Evolutionary conservation across 345 rosid genomes (phyloP).

Genomic region (Turritis glabra): DNA sequence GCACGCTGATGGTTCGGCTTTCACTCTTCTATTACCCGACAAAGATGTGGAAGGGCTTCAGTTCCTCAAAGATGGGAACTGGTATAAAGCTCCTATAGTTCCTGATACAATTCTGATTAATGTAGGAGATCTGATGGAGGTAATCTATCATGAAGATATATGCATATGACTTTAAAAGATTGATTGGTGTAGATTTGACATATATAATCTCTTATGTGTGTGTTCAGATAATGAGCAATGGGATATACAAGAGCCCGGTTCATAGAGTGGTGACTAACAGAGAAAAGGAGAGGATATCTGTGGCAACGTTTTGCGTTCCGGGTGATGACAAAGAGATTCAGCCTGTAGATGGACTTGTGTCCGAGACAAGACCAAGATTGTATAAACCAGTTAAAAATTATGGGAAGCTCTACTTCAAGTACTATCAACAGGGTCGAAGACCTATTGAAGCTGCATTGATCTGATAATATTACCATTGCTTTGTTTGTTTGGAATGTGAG

Average conservation of each 20-base stretch:
- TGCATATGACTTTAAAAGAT: neutral
- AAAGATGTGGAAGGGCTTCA: constrained; percentile 58
- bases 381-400: constrained; percentile 55
- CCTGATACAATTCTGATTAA: constrained; percentile 54
- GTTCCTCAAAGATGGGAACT: constrained; percentile 48
- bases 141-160: constrained; percentile 6
- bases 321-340: constrained; percentile 41
- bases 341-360: constrained; percentile 39
- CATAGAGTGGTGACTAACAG: constrained; percentile 54
- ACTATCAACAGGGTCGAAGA: constrained; percentile 50
- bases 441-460: constrained; percentile 54
- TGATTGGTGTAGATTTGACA: constrained; percentile 8
- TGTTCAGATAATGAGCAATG: constrained; percentile 61
- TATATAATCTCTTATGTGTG: neutral
- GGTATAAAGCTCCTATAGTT: constrained; percentile 51
- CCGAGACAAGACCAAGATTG: constrained; percentile 49
- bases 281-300: constrained; percentile 48
- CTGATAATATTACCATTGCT: no score
- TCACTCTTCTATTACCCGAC: constrained; percentile 58
- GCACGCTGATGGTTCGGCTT: constrained; percentile 62
- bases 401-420: constrained; percentile 41
- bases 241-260: constrained; percentile 56
- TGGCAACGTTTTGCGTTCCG: constrained; percentile 55
- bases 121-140: constrained; percentile 58
- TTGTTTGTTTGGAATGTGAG: no score